Evolutionary conservation across 257 asterid genomes (phyloP), one percentile per base, ranked within the genome.

Genomic region (Solanum chaucha): DNA sequence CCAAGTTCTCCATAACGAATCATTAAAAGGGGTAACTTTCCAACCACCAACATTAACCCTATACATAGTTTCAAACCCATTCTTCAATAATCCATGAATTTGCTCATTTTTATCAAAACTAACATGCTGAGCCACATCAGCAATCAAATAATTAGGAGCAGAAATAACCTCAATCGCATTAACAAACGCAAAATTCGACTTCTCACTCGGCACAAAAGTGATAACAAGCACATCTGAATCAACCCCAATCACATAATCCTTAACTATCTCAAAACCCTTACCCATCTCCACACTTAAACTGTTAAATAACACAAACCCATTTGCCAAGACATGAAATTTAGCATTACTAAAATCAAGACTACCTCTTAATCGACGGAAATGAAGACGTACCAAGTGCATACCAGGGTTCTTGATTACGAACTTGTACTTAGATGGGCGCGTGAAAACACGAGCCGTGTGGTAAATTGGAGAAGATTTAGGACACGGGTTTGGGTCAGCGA

Each of bases 1-100:
- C 99, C 99, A 97, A 58, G 98, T 93, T 83, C 99, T 97, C 98
- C 98, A 95, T 30, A 97, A 26, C 20, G 99, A 94, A 90, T 97
- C 99, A 41, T 97, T 97, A 75, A 94, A 96, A 58, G 99, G 99
- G 2, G 99, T 97, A 86, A 97, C 95, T 88, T 95, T 96, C 86
- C 90, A 88, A 22, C 99, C 99, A n/a, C 99, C 99, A 1, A 97
- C 92, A 58, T 93, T 97, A 88, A 96, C 91, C 86, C 99, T 94
- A 59, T 94, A 88, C 91, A 95, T 88, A 73, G 96, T 93, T 91
- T 97, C 99, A 35, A 93, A 93, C 8, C 97, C 98, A 71, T 89
- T 93, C 87, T 87, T 91, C 96, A 92, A 70, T 46, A 97, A 77
- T 12, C 98, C 97, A 72, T 68, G 22, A 61, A 95, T 85, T 91